A percentile compares a stretch with the other conserved stretches of the same genome.
Conservation (phyloP, 2,329 filamentous ascomycete genomes). For the Rhinocladiella similis region DNA sequence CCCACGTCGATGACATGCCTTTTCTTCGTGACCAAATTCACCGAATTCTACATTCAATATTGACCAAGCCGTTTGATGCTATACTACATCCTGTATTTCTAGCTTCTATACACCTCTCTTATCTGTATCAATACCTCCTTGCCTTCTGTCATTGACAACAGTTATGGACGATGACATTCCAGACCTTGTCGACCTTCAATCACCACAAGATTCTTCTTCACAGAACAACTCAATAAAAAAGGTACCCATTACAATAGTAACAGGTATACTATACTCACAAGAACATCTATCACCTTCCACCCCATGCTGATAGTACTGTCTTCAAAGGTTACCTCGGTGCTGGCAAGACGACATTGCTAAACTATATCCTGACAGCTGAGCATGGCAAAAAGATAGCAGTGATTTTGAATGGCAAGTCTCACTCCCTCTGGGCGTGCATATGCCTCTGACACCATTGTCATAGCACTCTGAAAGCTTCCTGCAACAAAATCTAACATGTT, state of each 20-base stretch:
- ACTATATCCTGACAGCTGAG: conserved; percentile 91
- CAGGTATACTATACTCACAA: conserved; percentile 39
- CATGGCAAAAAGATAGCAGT: conserved; percentile 98
- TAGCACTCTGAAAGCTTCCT: background rate
- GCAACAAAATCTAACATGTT: conserved; percentile 23
- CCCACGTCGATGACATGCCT: too few relatives aligned
- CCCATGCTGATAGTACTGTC: conserved; percentile 13
- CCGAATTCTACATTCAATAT: too few relatives aligned
- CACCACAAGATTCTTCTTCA: conserved; percentile 10
- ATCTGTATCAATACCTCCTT: background rate
- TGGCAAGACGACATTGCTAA: conserved; percentile 91
- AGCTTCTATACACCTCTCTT: background rate
- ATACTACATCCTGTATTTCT: too few relatives aligned
- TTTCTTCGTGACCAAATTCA: too few relatives aligned
- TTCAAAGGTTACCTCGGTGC: conserved; percentile 84
- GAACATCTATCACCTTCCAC: background rate
- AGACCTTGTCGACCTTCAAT: conserved; percentile 42
- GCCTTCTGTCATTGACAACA: background rate
- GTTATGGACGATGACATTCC: conserved; percentile 44
- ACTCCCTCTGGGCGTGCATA: background rate
- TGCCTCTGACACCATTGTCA: background rate
- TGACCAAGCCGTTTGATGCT: too few relatives aligned
- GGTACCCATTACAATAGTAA: conserved; percentile 53
- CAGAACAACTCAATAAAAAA: conserved; percentile 34
- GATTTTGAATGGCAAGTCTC: conserved; percentile 77